Evolutionary conservation across 2,329 filamentous ascomycete genomes (phyloP), one percentile per base, ranked within the genome.

Genomic region (Clonostachys solani): DNA sequence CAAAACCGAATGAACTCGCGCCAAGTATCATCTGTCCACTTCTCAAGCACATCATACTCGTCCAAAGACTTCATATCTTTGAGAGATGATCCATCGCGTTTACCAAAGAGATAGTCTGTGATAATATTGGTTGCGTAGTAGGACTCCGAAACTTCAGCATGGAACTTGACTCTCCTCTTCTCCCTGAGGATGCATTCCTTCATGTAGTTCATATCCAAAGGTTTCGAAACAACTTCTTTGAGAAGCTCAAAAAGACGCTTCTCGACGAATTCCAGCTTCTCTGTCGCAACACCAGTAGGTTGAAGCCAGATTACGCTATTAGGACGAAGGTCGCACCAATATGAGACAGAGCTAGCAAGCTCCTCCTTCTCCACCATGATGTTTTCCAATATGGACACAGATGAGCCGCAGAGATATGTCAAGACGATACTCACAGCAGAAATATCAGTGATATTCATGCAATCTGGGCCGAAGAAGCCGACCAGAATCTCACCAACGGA

Each of bases 321-420:
- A 3, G 92, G 90, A 43, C 92, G 82, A 23, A 83, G 79, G 53
- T 96, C 91, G 57, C 83, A 86, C 64, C 81, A 86, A 64, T 87
- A 91, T 43, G 84, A 84, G 12, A 97, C 84, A 7, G 86, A 89
- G 66, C 91, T 96, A 5, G 91, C 89, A 42, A 97, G 80, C 55
- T 95, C 88, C 65, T 97, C 92, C 57, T 86, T 90, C 62, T 99
- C 94, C 3, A 99, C 94, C 50, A 99, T 78, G 16, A 84, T 80
- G 55, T 97, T 97, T 60, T 97, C 92, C 6, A 99, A 73, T 2
- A 99, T 76, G 1, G 92, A 92, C 4, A 95, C 90, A 1, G 95
- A 95, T 1, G 94, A 97, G 6, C 92, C 94, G 52, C 89, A 90
- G 16, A 99, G 81, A 60, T 97, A 99, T 3, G 86, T 84, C 37